Conservation (phyloP, 768 basidiomycete genomes). For the Naganishia vaughanmartiniae region DNA sequence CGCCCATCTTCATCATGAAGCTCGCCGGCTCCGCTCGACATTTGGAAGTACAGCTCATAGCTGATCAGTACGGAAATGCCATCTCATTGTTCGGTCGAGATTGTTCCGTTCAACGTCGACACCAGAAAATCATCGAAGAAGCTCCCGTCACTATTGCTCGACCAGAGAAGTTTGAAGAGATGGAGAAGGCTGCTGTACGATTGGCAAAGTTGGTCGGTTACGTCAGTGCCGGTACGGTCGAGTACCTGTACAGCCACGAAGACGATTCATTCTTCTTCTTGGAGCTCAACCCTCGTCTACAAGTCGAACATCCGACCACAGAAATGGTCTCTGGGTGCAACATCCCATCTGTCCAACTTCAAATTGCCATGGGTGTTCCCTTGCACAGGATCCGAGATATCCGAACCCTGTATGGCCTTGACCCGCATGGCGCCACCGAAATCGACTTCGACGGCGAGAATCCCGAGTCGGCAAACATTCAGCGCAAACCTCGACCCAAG, state of each 20-base stretch:
- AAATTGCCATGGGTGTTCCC: constrained; percentile 96
- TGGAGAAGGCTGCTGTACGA: constrained; percentile 99
- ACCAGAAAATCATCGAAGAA: constrained; percentile 99
- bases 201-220: constrained; percentile 98
- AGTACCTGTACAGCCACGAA: constrained; percentile 92
- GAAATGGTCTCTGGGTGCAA: constrained; percentile 99
- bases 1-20: constrained; percentile 99
- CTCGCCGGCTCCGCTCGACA: constrained; percentile 96
- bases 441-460: constrained; percentile 96
- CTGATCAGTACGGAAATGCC: constrained; percentile 98
- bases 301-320: constrained; percentile 99
- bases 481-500: constrained; percentile 93
- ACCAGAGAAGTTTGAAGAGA: constrained; percentile 85
- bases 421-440: constrained; percentile 78
- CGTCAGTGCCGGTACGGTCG: constrained; percentile 96
- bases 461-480: constrained; percentile 79
- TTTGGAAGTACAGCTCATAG: constrained; percentile 94
- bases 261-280: constrained; percentile 97
- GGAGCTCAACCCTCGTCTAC: constrained; percentile 97
- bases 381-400: constrained; percentile 94
- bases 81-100: constrained; percentile 99
- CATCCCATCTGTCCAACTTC: constrained; percentile 92
- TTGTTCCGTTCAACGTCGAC: constrained; percentile 97
- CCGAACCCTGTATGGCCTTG: constrained; percentile 89
- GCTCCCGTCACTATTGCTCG: constrained; percentile 97